Evolutionary conservation across 164 flowering plant genomes (phyloP).

Genomic region (Annona cherimola): DNA sequence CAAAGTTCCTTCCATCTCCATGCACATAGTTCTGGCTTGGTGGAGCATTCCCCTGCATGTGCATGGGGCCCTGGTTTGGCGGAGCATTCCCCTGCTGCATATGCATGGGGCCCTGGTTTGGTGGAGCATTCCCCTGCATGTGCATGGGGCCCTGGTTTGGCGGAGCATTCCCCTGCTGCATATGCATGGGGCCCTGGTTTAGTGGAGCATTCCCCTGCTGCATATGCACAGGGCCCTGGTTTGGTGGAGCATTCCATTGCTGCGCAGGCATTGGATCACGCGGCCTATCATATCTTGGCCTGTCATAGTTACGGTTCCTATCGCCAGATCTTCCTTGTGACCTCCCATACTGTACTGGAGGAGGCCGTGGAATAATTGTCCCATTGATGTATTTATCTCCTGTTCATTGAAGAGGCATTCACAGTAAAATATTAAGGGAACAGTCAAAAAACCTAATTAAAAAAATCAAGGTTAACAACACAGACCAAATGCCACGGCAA

Average conservation of each 20-base stretch:
- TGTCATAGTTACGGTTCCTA: constrained; percentile 32
- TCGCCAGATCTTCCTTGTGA: constrained; percentile 29
- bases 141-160: background rate
- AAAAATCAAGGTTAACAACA: background rate
- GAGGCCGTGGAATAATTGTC: constrained; percentile 72
- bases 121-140: constrained; percentile 3
- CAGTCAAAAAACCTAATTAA: background rate
- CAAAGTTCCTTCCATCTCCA: constrained; percentile 31
- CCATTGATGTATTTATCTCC: constrained; percentile 95
- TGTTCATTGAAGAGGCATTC: constrained; percentile 16
- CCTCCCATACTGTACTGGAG: constrained; percentile 63
- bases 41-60: constrained; percentile 24
- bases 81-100: constrained; percentile 26
- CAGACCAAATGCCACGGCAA: background rate
- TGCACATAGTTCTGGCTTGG: constrained; percentile 16
- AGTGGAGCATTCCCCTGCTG: too few relatives aligned
- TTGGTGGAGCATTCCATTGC: constrained; percentile 22
- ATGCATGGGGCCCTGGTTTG: constrained; percentile 17
- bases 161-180: constrained; percentile 1
- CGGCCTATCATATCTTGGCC: constrained; percentile 36
- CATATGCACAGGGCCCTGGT: background rate
- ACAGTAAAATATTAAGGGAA: background rate
- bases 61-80: constrained; percentile 21
- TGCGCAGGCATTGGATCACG: constrained; percentile 28
- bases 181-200: background rate